Evolutionary conservation across 768 basidiomycete genomes (phyloP), one percentile per base, ranked within the genome.

Genomic region (Fibroporia radiculosa): DNA sequence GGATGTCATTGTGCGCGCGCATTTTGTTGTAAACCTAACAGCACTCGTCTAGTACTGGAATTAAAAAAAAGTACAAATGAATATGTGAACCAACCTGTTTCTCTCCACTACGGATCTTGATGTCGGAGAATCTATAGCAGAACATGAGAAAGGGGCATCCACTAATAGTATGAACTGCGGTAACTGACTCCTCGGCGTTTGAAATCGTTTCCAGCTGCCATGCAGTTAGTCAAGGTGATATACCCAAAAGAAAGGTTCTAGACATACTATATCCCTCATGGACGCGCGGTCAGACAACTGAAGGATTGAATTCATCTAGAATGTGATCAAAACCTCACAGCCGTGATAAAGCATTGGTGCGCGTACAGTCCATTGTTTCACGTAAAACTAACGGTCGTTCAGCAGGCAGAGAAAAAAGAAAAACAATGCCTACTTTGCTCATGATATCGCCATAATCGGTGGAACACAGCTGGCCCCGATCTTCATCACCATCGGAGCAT

Each of bases 401-500:
- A 40, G 14, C 6, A 19, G 16, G 19, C 19, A 29, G 4, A 1
- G 16, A 20, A 41, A 2, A 43, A 4, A 11, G 28, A 34, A 4
- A 19, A n/a, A 22, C 35, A 46, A 35, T 31, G 50, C 66, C 27
- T 45, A 82, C 89, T 70, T 83, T 89, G 75, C 81, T 86, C 86
- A 90, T 91, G 43, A 88, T 80, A 47, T 92, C 84, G 1, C 89
- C 88, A 51, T 75, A 87, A 44, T 87, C 80, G 1, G 88, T 90
- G 5, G 79, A 78, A 16, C 56, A 58, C 18, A 90, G 63, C 36
- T 58, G 54, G 2, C 65, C 67, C n/a, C n/a, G n/a, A 2, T 72
- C 66, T 8, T 56, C 61, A 8, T 61, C 54, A n/a, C n/a, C n/a
- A 3, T 65, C 60, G 2, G 65, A 62, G 11, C 73, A 66, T n/a